Conservation (phyloP, 2,329 filamentous ascomycete genomes). For the Lachnellula subtilissima region DNA sequence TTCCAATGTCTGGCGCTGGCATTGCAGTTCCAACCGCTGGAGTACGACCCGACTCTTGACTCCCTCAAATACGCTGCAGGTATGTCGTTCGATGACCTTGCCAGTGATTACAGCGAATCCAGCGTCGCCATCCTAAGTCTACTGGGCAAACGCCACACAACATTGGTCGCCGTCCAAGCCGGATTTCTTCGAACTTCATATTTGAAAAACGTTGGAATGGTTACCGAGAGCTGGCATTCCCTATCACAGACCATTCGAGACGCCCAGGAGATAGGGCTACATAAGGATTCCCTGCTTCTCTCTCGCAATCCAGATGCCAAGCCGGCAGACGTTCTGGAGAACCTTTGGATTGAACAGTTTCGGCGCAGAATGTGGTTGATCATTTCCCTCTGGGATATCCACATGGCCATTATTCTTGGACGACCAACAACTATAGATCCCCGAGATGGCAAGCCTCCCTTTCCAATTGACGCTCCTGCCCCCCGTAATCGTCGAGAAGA, state of each 20-base stretch:
- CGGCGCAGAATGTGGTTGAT: conserved; percentile 53
- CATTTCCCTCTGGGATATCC: conserved; percentile 41
- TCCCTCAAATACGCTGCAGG: conserved; percentile 53
- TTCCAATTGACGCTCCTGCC: conserved; percentile 49
- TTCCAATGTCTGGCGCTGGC: conserved; percentile 55
- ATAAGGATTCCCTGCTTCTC: conserved; percentile 49
- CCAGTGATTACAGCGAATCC: conserved; percentile 56
- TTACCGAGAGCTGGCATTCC: conserved; percentile 46
- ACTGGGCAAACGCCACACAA: conserved; percentile 53
- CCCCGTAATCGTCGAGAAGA: conserved; percentile 44
- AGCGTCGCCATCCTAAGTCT: conserved; percentile 49
- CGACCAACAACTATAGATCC: conserved; percentile 46
- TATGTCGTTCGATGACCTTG: conserved; percentile 58
- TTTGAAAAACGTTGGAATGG: conserved; percentile 54
- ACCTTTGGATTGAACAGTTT: conserved; percentile 54
- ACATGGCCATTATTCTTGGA: conserved; percentile 34
- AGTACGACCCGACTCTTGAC: conserved; percentile 46
- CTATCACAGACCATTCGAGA: conserved; percentile 54
- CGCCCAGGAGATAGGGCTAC: conserved; percentile 57
- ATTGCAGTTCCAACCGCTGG: conserved; percentile 47
- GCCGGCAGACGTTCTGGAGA: conserved; percentile 47
- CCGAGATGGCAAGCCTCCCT: conserved; percentile 41
- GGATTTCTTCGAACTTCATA: conserved; percentile 53
- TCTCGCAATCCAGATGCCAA: conserved; percentile 37
- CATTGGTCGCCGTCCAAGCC: conserved; percentile 51